These are phyloP conservation scores for Chalciporus sp. DNA, from an alignment of 1,284 basidiomycete species.

Conservation along the genomic window DNA sequence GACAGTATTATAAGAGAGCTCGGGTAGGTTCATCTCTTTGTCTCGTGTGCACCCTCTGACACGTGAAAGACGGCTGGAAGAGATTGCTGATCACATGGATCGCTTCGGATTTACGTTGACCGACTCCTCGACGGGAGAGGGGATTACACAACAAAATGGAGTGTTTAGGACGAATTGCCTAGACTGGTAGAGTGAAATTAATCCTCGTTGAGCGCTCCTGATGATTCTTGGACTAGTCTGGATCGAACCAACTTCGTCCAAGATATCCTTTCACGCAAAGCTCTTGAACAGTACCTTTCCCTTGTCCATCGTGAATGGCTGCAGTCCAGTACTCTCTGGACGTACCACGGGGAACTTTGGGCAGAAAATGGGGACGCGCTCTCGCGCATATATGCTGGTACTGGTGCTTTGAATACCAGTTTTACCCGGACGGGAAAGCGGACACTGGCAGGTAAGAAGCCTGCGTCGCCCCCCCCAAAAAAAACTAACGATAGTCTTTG, in stretches of 20 bases:
- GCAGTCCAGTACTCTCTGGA: conserved; percentile 75
- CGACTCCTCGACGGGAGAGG: conserved; percentile 63
- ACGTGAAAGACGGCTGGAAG: conserved; percentile 55
- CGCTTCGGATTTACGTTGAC: conserved; percentile 85
- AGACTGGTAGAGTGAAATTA: conserved; percentile 70
- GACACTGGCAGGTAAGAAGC: conserved; percentile 72
- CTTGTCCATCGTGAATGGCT: conserved; percentile 76
- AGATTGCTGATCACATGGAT: conserved; percentile 69
- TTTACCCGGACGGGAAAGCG: conserved; percentile 94
- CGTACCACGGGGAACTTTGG: conserved; percentile 91
- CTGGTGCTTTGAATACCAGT: conserved; percentile 94
- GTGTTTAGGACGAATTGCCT: conserved; percentile 95
- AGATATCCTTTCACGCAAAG: conserved; percentile 83
- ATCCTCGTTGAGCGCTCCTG: background rate
- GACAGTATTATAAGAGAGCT: conserved; percentile 84
- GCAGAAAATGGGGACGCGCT: conserved; percentile 94
- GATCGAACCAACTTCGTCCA: conserved; percentile 99
- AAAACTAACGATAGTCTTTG: conserved; percentile 9
- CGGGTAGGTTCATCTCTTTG: conserved; percentile 43
- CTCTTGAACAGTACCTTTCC: conserved; percentile 73
- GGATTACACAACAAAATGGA: conserved; percentile 85
- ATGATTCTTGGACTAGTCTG: conserved; percentile 52
- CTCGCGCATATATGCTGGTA: conserved; percentile 94
- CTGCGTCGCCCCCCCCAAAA: background rate
- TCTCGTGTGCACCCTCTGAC: conserved; percentile 13